These are phyloP conservation scores for Penicillium silybi DNA, from an alignment of 495 filamentous ascomycete genomes.

Conservation along the genomic window DNA sequence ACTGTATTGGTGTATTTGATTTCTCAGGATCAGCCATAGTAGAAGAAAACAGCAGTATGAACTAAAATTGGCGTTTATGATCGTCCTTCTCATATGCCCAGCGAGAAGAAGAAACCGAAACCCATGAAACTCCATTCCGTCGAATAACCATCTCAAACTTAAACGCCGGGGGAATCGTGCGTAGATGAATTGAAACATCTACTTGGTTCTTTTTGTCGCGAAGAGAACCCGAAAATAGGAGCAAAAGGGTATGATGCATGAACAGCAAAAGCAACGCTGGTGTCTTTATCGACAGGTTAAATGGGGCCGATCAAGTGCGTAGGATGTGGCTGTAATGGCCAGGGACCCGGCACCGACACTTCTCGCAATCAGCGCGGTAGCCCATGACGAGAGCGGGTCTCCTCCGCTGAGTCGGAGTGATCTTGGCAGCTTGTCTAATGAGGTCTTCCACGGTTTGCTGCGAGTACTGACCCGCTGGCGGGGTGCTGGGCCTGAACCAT, in stretches of 20 bases:
- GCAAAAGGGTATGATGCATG: too few species aligned
- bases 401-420: constrained; percentile 22
- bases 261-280: neutral
- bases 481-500: neutral
- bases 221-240: neutral
- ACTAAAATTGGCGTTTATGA: neutral
- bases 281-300: neutral
- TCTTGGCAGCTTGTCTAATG: neutral
- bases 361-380: constrained; percentile 80
- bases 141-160: neutral
- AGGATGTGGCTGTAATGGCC: constrained; percentile 88
- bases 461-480: constrained; percentile 23
- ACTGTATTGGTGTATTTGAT: too few species aligned
- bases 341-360: constrained; percentile 73
- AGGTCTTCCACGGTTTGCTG: constrained; percentile 13
- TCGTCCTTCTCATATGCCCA: neutral
- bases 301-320: constrained; percentile 1
- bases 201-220: neutral
- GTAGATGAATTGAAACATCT: neutral
- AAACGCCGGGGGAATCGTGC: neutral
- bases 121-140: neutral
- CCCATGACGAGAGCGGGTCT: constrained; percentile 77
- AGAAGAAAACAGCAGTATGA: neutral
- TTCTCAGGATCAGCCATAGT: too few species aligned
- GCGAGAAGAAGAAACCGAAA: neutral